Percentiles rank a stretch among this genome's conserved stretches.
These are phyloP conservation scores for Candida rishiriensis DNA, from an alignment of 805 yeast species.

Conservation along the genomic window DNA sequence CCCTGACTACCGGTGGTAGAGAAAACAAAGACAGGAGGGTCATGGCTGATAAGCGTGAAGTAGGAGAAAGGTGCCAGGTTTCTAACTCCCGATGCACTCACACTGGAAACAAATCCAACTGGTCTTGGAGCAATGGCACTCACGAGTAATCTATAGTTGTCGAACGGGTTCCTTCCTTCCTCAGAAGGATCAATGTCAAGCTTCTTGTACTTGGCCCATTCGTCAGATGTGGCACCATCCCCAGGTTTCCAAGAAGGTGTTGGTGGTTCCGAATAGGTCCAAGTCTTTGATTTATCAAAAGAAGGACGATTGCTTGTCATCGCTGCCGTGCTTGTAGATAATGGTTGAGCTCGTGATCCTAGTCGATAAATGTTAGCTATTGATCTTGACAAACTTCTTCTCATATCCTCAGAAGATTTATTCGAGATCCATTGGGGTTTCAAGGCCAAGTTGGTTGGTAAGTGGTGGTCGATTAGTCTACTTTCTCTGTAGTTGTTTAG, in stretches of 20 bases:
- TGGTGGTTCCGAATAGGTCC: conserved; percentile 3
- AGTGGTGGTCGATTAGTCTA: neutral
- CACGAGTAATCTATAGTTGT: conserved; percentile 48
- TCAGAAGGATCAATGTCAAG: conserved; percentile 45
- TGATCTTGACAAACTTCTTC: neutral
- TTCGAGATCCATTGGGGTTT: too few species aligned
- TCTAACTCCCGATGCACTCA: conserved; percentile 35
- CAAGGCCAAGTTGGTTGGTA: too few species aligned
- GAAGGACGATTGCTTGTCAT: neutral
- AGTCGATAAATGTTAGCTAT: too few species aligned
- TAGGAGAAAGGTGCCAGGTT: conserved; percentile 63
- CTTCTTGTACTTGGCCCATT: conserved; percentile 43
- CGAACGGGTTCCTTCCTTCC: conserved; percentile 34
- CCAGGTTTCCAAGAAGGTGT: conserved; percentile 42
- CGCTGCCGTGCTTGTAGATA: neutral
- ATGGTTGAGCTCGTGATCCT: too few species aligned
- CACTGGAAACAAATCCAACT: conserved; percentile 51
- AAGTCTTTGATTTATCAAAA: too few species aligned
- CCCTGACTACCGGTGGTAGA: conserved; percentile 41
- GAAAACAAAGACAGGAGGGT: conserved; percentile 56
- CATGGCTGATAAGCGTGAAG: conserved; percentile 41
- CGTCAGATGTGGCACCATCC: conserved; percentile 40
- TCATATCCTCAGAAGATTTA: neutral
- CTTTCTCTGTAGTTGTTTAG: too few species aligned
- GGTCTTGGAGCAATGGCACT: conserved; percentile 58